phyloP scores from a whole-genome alignment of 768 basidiomycete species.

The Lyophyllum semitale region DNA sequence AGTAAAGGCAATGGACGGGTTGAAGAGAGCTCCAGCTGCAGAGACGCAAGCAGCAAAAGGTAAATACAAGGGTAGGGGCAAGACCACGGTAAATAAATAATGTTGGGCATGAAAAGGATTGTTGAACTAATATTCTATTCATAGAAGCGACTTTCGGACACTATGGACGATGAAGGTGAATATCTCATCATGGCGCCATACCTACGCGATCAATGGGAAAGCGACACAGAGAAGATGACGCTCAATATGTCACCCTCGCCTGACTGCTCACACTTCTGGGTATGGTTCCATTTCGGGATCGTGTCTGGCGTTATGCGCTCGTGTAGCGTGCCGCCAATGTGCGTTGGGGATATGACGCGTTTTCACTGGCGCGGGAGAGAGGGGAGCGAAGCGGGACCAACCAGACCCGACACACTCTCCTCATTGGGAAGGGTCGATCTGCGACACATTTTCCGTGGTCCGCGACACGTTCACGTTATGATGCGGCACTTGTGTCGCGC shows the following conservation, averaged over 20 bases:
- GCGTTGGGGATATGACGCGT: conserved; percentile 7
- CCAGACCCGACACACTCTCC: no score
- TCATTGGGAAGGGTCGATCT: no score
- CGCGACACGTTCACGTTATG: no score
- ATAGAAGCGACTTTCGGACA: conserved; percentile 2
- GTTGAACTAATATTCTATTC: not conserved
- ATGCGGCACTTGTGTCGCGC: no score
- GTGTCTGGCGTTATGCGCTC: conserved; percentile 25
- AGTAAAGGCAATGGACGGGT: conserved; percentile 4
- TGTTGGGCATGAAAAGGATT: no score
- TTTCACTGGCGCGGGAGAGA: conserved; percentile 27
- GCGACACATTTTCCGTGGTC: no score
- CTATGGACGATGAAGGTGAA: not conserved
- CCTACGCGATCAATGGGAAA: conserved; percentile 18
- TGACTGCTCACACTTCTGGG: conserved; percentile 27
- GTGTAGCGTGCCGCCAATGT: conserved; percentile 4
- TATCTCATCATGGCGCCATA: conserved; percentile 21
- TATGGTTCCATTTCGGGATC: conserved; percentile 25
- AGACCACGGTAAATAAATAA: no score
- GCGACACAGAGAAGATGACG: not conserved
- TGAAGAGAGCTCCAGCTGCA: not conserved
- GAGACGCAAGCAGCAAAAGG: no score
- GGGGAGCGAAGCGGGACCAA: no score
- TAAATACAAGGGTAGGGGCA: not conserved
- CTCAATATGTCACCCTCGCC: conserved; percentile 25